These are phyloP conservation scores for Auriscalpium microsporum DNA, from an alignment of 768 basidiomycete species.

Conservation along the genomic window DNA sequence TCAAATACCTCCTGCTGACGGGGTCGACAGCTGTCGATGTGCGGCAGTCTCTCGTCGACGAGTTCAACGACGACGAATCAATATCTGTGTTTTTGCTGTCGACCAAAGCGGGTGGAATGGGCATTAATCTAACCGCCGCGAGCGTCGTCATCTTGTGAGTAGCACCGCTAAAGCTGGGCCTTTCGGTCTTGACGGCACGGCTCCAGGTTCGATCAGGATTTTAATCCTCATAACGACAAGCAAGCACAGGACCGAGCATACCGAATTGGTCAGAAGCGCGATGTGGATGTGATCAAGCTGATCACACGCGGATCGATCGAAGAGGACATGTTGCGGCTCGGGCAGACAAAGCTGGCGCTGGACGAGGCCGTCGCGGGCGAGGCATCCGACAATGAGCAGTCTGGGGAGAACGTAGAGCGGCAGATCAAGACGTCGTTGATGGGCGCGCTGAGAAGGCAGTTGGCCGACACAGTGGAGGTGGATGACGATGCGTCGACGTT, in stretches of 20 bases:
- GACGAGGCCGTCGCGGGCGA: conserved; percentile 92
- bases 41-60: conserved; percentile 88
- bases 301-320: conserved; percentile 90
- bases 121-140: conserved; percentile 93
- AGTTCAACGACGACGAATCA: conserved; percentile 79
- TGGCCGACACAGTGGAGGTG: not conserved
- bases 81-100: conserved; percentile 88
- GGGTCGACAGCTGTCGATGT: conserved; percentile 92
- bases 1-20: conserved; percentile 78
- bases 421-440: conserved; percentile 85
- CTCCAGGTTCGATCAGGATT: conserved; percentile 89
- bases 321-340: conserved; percentile 90
- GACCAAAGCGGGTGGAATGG: conserved; percentile 92
- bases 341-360: conserved; percentile 81
- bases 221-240: conserved; percentile 95
- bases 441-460: conserved; percentile 74
- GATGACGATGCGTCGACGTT: not conserved
- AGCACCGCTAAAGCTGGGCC: not conserved
- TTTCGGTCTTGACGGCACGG: conserved; percentile 4
- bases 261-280: conserved; percentile 89
- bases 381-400: conserved; percentile 41
- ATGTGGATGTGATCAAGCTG: conserved; percentile 92
- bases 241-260: conserved; percentile 98
- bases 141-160: conserved; percentile 88
- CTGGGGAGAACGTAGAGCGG: conserved; percentile 45